These are phyloP conservation scores for Podila clonocystis DNA, from an alignment of 192 early-diverging fungal genomes.

Conservation along the genomic window DNA sequence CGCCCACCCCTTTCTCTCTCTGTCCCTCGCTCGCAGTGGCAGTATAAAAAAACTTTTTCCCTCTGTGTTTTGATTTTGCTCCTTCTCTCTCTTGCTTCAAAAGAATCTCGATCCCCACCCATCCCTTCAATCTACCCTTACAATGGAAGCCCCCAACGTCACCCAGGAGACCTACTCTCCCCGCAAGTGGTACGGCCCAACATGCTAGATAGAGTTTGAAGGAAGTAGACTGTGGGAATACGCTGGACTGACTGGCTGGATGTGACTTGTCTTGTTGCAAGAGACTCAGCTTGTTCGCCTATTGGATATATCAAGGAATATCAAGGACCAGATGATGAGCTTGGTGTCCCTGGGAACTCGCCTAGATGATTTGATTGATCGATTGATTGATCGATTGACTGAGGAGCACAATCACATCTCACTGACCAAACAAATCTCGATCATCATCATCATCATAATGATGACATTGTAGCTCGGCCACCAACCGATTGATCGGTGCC, in stretches of 20 bases:
- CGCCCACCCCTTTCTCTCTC: no score
- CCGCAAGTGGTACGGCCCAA: slow-evolving; percentile 23
- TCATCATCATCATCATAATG: no score
- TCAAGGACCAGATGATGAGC: no score
- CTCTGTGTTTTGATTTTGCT: background rate
- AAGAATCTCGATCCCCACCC: background rate
- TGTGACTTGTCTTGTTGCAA: background rate
- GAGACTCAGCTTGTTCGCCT: no score
- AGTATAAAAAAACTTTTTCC: background rate
- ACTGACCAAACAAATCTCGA: no score
- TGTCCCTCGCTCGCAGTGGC: no score
- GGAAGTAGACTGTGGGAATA: background rate
- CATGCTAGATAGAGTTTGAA: background rate
- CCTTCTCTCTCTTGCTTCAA: slow-evolving; percentile 2
- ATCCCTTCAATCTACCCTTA: background rate
- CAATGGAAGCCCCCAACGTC: slow-evolving; percentile 27
- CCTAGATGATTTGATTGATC: no score
- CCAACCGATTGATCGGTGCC: slow-evolving; percentile 95
- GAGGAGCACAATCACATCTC: no score
- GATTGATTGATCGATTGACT: no score
- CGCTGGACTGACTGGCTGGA: background rate
- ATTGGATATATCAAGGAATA: no score
- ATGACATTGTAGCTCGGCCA: slow-evolving; percentile 79
- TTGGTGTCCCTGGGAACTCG: no score
- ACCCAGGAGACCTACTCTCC: slow-evolving; percentile 35